A percentile compares a stretch with the other conserved stretches of the same genome.
These are phyloP conservation scores for Avena atlantica DNA, from an alignment of 176 grass and related monocot genomes.

Conservation along the genomic window DNA sequence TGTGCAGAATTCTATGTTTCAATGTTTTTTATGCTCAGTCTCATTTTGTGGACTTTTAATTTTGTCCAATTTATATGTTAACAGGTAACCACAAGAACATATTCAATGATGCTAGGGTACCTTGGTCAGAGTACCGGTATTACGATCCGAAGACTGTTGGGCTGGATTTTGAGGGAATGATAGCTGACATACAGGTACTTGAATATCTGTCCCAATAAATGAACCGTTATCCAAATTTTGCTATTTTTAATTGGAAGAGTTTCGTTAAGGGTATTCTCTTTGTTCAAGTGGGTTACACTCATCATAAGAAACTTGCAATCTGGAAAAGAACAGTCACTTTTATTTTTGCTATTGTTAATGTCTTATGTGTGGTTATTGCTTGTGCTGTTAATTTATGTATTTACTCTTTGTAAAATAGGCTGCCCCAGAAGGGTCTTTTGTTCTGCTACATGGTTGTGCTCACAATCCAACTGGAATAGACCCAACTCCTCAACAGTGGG, in stretches of 20 bases:
- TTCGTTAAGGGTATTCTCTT: not conserved
- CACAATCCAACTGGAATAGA: constrained; percentile 99
- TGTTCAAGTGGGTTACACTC: not conserved
- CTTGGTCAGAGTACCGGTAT: constrained; percentile 98
- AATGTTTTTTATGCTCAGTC: not conserved
- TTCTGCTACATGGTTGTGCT: constrained; percentile 92
- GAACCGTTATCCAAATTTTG: not conserved
- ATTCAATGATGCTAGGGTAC: constrained; percentile 96
- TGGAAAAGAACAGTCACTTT: constrained; percentile 12
- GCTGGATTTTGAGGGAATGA: constrained; percentile 96
- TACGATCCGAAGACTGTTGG: constrained; percentile 97
- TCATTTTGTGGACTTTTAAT: not conserved
- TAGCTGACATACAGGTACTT: constrained; percentile 89
- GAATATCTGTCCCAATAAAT: not conserved
- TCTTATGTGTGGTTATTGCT: constrained; percentile 15
- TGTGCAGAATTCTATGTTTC: not conserved
- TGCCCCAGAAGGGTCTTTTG: constrained; percentile 94
- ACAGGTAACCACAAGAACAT: constrained; percentile 99
- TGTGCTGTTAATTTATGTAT: constrained; percentile 20
- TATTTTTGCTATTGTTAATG: constrained; percentile 16
- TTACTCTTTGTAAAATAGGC: constrained; percentile 62
- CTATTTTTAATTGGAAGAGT: not conserved
- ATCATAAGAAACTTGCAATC: constrained; percentile 10
- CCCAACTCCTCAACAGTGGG: constrained; percentile 88
- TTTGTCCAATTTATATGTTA: constrained; percentile 28